A percentile compares a stretch with the other conserved stretches of the same genome.
Evolutionary conservation across 2,329 filamentous ascomycete genomes (phyloP).

Genomic region (Endothia cerciana): DNA sequence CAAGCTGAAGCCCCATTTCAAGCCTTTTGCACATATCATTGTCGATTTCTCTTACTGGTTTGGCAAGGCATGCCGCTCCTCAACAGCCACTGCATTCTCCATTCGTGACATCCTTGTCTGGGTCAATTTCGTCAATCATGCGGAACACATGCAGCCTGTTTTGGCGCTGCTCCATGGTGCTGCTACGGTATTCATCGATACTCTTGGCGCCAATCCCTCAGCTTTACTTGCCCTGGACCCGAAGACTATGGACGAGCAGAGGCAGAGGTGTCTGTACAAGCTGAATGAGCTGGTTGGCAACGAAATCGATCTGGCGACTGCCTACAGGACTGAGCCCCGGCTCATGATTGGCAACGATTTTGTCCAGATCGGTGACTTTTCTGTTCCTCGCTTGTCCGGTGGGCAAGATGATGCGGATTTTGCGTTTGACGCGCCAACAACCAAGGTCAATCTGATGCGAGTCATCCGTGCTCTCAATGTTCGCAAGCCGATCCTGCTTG

Average conservation of each 20-base stretch:
- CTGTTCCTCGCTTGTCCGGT: slow-evolving; percentile 57
- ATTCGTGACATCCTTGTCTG: slow-evolving; percentile 91
- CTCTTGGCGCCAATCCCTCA: slow-evolving; percentile 91
- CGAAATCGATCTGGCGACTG: slow-evolving; percentile 59
- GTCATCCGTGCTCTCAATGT: slow-evolving; percentile 88
- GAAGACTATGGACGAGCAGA: slow-evolving; percentile 71
- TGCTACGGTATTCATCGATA: slow-evolving; percentile 94
- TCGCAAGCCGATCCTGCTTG: slow-evolving; percentile 87
- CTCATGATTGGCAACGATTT: slow-evolving; percentile 57
- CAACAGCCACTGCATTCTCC: slow-evolving; percentile 77
- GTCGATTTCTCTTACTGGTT: slow-evolving; percentile 94
- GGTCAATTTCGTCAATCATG: slow-evolving; percentile 88
- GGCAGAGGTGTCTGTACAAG: slow-evolving; percentile 72
- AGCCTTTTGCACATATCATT: slow-evolving; percentile 67
- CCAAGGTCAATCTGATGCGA: slow-evolving; percentile 85
- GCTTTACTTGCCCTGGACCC: slow-evolving; percentile 77
- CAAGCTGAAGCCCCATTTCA: slow-evolving; percentile 66
- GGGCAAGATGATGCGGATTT: slow-evolving; percentile 63
- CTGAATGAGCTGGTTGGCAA: slow-evolving; percentile 70
- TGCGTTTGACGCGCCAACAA: slow-evolving; percentile 87
- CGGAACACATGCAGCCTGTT: slow-evolving; percentile 49
- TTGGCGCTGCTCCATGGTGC: slow-evolving; percentile 76
- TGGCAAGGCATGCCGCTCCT: slow-evolving; percentile 76
- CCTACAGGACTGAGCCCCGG: slow-evolving; percentile 68
- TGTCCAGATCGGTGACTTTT: slow-evolving; percentile 77